Evolutionary conservation across 2,329 filamentous ascomycete genomes (phyloP).

Genomic region (Botrytis byssoidea): DNA sequence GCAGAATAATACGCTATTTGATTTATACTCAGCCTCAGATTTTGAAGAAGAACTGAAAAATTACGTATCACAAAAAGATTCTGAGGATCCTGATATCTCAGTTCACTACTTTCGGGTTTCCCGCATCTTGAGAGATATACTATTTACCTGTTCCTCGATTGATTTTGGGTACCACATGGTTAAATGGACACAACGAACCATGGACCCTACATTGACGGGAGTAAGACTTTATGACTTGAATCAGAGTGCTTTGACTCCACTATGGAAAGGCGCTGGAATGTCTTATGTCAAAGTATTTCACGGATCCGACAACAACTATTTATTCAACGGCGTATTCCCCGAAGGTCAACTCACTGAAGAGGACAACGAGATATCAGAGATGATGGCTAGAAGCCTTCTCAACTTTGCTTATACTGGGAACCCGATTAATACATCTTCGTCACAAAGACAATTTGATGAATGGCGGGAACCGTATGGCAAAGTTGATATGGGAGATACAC

Average conservation of each 20-base stretch:
- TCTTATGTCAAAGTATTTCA: constrained; percentile 20
- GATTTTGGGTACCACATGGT: constrained; percentile 12
- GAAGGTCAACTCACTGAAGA: constrained; percentile 6
- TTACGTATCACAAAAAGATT: background rate
- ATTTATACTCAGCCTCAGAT: background rate
- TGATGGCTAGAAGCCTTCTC: background rate
- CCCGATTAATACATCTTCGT: background rate
- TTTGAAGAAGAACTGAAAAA: constrained; percentile 10
- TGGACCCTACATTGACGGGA: background rate
- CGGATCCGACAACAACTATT: constrained; percentile 23
- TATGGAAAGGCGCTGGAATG: constrained; percentile 18
- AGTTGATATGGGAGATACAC: background rate
- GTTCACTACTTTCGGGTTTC: constrained; percentile 12
- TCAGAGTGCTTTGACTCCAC: constrained; percentile 16
- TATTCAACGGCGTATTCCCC: constrained; percentile 25
- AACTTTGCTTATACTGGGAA: constrained; percentile 12
- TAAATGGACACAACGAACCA: background rate
- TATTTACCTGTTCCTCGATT: constrained; percentile 18
- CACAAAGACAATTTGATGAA: background rate
- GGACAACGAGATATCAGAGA: background rate
- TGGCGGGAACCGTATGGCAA: background rate
- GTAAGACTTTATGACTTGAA: background rate
- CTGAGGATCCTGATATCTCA: background rate
- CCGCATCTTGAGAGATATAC: background rate
- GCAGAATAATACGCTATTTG: background rate